These are phyloP conservation scores for Calocybe gambosa DNA, from an alignment of 1,284 basidiomycete species.

Conservation along the genomic window DNA sequence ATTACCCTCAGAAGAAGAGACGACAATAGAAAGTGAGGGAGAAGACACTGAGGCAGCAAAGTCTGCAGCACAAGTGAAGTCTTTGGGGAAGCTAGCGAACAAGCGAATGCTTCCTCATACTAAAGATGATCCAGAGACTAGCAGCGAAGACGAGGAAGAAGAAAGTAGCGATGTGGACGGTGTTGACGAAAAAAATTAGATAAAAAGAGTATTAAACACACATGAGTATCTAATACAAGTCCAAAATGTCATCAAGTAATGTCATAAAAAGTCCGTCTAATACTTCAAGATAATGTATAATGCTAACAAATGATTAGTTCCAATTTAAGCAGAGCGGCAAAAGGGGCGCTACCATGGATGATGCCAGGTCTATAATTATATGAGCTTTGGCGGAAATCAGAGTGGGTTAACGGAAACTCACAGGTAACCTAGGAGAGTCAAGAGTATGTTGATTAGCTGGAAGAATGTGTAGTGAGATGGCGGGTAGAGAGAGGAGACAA, in stretches of 20 bases:
- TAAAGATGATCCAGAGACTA: constrained; percentile 7
- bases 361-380: constrained; percentile 53
- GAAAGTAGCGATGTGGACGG: constrained; percentile 16
- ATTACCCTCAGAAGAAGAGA: neutral
- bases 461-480: constrained; percentile 2
- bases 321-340: neutral
- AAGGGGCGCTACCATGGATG: constrained; percentile 52
- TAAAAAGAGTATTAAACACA: neutral
- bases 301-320: constrained; percentile 32
- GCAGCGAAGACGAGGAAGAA: constrained; percentile 18
- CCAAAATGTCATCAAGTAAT: neutral
- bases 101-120: neutral
- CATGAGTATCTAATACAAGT: constrained; percentile 11
- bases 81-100: neutral
- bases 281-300: constrained; percentile 68
- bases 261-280: constrained; percentile 15
- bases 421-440: constrained; percentile 71
- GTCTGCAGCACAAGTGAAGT: neutral
- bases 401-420: constrained; percentile 21
- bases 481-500: constrained; percentile 1
- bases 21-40: constrained; percentile 29
- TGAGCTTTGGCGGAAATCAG: constrained; percentile 12
- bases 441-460: constrained; percentile 62
- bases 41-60: constrained; percentile 10
- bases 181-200: constrained; percentile 11